phyloP scores from a whole-genome alignment of 2,329 filamentous ascomycete species.

The Xylariomycetidae sp. region DNA sequence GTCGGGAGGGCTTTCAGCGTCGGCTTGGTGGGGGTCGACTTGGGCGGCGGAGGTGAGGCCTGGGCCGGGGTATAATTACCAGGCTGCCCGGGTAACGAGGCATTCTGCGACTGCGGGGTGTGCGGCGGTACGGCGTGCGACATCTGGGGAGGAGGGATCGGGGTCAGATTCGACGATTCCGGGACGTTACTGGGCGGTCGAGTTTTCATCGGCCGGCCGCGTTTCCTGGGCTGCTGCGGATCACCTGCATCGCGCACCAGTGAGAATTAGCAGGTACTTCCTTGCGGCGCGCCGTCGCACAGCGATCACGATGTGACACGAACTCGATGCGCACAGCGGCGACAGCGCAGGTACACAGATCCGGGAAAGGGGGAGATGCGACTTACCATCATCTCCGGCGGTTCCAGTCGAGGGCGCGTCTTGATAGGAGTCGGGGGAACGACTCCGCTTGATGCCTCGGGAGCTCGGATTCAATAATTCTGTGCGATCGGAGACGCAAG shows the following conservation, averaged over 20 bases:
- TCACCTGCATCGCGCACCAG: slow-evolving; percentile 33
- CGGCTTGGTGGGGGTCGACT: slow-evolving; percentile 74
- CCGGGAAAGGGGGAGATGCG: slow-evolving; percentile 32
- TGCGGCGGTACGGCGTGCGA: slow-evolving; percentile 42
- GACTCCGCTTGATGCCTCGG: slow-evolving; percentile 74
- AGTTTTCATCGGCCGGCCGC: slow-evolving; percentile 60
- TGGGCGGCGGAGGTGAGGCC: slow-evolving; percentile 66
- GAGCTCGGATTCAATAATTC: slow-evolving; percentile 50
- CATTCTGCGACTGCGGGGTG: slow-evolving; percentile 48
- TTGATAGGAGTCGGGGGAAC: slow-evolving; percentile 65
- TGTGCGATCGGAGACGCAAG: slow-evolving; percentile 26
- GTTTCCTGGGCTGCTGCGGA: slow-evolving; percentile 50
- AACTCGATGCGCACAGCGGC: slow-evolving; percentile 15
- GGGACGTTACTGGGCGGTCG: slow-evolving; percentile 45
- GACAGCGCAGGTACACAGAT: slow-evolving; percentile 24
- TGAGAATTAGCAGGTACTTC: slow-evolving; percentile 18
- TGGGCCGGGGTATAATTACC: slow-evolving; percentile 37
- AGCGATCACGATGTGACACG: slow-evolving; percentile 18
- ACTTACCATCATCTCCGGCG: slow-evolving; percentile 73
- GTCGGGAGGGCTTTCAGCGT: slow-evolving; percentile 93
- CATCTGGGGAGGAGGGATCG: slow-evolving; percentile 44
- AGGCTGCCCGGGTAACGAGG: slow-evolving; percentile 39
- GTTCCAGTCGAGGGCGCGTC: slow-evolving; percentile 48
- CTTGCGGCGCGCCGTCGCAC: slow-evolving; percentile 23
- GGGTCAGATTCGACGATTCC: slow-evolving; percentile 53